These are phyloP conservation scores for Amanita molliuscula DNA, from an alignment of 768 basidiomycete genomes.

Conservation along the genomic window DNA sequence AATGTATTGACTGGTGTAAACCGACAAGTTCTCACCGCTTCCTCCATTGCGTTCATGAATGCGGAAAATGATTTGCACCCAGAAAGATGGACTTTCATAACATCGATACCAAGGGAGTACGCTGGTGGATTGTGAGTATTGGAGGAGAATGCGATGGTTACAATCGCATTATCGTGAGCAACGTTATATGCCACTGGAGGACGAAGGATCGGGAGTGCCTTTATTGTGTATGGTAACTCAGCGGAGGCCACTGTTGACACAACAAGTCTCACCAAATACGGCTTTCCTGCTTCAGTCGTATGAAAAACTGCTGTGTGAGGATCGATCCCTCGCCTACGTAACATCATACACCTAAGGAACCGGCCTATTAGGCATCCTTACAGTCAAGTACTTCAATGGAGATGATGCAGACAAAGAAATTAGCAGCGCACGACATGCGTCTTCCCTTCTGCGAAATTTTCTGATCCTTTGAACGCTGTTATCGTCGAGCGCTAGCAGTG, in stretches of 20 bases:
- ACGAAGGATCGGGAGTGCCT: slow-evolving; percentile 34
- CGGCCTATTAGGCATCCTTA: slow-evolving; percentile 70
- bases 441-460: slow-evolving; percentile 60
- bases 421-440: slow-evolving; percentile 55
- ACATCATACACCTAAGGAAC: slow-evolving; percentile 58
- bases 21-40: slow-evolving; percentile 38
- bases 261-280: slow-evolving; percentile 51
- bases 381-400: neutral
- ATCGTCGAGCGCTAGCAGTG: slow-evolving; percentile 46
- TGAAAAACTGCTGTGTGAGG: slow-evolving; percentile 39
- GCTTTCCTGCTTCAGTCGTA: slow-evolving; percentile 58
- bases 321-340: slow-evolving; percentile 46
- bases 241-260: neutral
- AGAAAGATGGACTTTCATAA: slow-evolving; percentile 70
- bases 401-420: neutral
- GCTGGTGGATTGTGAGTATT: slow-evolving; percentile 35
- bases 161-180: slow-evolving; percentile 66
- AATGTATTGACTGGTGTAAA: neutral
- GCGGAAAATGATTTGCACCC: slow-evolving; percentile 41
- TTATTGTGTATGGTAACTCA: slow-evolving; percentile 1
- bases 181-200: slow-evolving; percentile 72
- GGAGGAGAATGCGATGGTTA: slow-evolving; percentile 56
- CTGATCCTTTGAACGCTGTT: slow-evolving; percentile 47
- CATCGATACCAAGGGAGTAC: slow-evolving; percentile 65
- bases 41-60: slow-evolving; percentile 54